Percentiles rank a stretch among this genome's conserved stretches.
phyloP scores from a whole-genome alignment of 1,284 basidiomycete genomes.

The Mrakiaceae sp. region DNA sequence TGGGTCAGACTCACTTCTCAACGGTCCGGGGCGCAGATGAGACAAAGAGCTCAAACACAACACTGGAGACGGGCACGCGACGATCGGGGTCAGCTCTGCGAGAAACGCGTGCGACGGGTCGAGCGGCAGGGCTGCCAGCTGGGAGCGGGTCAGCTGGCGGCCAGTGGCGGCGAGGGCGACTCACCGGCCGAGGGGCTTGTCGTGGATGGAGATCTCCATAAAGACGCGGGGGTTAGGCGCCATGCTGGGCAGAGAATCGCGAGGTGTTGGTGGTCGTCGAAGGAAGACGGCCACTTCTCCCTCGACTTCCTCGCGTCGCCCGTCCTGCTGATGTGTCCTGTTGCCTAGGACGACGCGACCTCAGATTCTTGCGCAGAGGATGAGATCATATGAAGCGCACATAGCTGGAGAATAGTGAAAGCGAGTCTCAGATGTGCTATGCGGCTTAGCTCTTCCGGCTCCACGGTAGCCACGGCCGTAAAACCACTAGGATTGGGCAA shows the following conservation, averaged over 20 bases:
- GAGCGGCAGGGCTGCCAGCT: background rate
- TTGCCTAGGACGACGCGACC: too few species aligned
- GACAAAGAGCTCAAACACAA: slow-evolving; percentile 17
- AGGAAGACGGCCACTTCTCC: background rate
- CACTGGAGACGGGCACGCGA: background rate
- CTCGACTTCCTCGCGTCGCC: too few species aligned
- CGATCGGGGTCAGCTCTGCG: background rate
- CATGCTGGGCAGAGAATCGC: background rate
- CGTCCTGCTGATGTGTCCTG: too few species aligned
- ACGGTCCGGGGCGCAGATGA: slow-evolving; percentile 4
- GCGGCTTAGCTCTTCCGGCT: too few species aligned
- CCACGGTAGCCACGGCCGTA: too few species aligned
- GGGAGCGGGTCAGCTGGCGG: background rate
- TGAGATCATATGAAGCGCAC: too few species aligned
- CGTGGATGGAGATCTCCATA: slow-evolving; percentile 9
- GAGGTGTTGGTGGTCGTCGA: background rate
- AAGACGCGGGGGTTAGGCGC: slow-evolving; percentile 16
- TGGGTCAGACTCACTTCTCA: slow-evolving; percentile 9
- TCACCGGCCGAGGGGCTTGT: slow-evolving; percentile 1
- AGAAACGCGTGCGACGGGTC: background rate
- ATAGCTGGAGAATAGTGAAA: too few species aligned
- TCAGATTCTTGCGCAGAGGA: too few species aligned
- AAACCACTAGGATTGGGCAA: too few species aligned
- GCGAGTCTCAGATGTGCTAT: too few species aligned
- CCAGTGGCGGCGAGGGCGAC: background rate